These are phyloP conservation scores for Phylloporus gajari DNA, from an alignment of 1,284 basidiomycete genomes.

Conservation along the genomic window DNA sequence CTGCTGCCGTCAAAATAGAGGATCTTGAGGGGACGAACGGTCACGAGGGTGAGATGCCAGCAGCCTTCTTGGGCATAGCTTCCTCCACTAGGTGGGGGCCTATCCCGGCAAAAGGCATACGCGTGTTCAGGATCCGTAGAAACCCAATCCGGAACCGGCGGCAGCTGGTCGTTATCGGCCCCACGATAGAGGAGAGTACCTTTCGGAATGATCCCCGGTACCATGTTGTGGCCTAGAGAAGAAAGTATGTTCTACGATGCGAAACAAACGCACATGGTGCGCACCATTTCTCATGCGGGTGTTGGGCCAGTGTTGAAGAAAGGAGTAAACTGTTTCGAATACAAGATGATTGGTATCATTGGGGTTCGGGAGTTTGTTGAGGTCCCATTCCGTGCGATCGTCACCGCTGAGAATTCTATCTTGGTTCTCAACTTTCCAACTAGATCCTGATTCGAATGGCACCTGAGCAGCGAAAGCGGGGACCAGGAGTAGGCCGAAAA, in stretches of 20 bases:
- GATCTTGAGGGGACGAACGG: constrained; percentile 50
- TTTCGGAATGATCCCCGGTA: constrained; percentile 52
- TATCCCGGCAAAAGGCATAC: constrained; percentile 44
- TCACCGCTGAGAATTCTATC: background rate
- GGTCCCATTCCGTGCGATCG: constrained; percentile 19
- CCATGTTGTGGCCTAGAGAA: constrained; percentile 53
- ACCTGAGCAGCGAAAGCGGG: background rate
- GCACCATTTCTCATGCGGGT: constrained; percentile 4
- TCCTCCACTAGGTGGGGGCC: background rate
- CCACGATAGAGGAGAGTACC: constrained; percentile 58
- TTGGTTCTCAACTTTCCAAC: background rate
- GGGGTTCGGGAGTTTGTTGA: constrained; percentile 13
- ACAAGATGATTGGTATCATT: constrained; percentile 2
- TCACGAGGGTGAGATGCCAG: constrained; percentile 52
- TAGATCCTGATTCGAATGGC: background rate
- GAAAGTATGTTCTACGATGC: background rate
- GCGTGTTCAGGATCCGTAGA: constrained; percentile 60
- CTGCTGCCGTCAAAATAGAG: constrained; percentile 58
- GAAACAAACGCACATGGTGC: background rate
- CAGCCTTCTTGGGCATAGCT: constrained; percentile 31
- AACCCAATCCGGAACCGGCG: constrained; percentile 52
- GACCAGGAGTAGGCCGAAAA: background rate
- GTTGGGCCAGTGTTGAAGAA: constrained; percentile 8
- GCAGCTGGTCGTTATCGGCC: constrained; percentile 35
- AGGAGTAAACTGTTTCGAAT: constrained; percentile 8